Conservation (phyloP, 768 basidiomycete genomes). For the Pleurotus citrinopileatus region DNA sequence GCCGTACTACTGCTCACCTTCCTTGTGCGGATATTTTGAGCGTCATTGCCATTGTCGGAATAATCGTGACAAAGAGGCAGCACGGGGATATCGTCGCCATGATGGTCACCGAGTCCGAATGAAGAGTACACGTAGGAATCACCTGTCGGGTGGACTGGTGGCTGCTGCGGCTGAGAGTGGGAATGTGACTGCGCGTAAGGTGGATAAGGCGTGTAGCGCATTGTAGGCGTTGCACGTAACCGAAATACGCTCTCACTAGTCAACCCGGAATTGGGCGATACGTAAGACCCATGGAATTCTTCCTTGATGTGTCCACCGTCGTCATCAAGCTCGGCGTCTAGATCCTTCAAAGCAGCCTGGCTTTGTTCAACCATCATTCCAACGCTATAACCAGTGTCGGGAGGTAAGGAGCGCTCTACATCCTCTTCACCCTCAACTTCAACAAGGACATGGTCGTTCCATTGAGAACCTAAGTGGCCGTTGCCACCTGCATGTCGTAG, state of each 20-base stretch:
- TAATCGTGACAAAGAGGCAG: not conserved
- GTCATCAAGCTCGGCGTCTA: slow-evolving; percentile 7
- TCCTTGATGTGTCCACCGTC: slow-evolving; percentile 7
- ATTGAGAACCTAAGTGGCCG: too few relatives aligned
- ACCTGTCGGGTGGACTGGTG: not conserved
- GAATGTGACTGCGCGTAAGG: slow-evolving; percentile 1
- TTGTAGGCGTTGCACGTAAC: slow-evolving; percentile 2
- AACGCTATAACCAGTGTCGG: too few relatives aligned
- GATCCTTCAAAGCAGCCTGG: not conserved
- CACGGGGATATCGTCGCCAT: slow-evolving; percentile 1
- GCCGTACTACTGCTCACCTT: slow-evolving; percentile 11
- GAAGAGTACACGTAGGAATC: not conserved
- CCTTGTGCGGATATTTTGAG: slow-evolving; percentile 7
- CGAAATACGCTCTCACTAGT: not conserved
- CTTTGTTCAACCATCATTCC: not conserved
- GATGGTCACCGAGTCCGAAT: not conserved
- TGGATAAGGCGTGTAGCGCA: slow-evolving; percentile 9
- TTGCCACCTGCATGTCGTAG: not conserved
- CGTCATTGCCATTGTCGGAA: not conserved
- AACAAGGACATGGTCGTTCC: slow-evolving; percentile 13
- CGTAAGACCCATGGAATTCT: not conserved
- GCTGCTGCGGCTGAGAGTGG: slow-evolving; percentile 1
- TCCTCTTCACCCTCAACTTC: slow-evolving; percentile 30
- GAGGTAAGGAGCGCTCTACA: too few relatives aligned
- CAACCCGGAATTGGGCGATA: not conserved